These are phyloP conservation scores for Farysia itapuensis DNA, from an alignment of 1,284 basidiomycete species.

Conservation along the genomic window DNA sequence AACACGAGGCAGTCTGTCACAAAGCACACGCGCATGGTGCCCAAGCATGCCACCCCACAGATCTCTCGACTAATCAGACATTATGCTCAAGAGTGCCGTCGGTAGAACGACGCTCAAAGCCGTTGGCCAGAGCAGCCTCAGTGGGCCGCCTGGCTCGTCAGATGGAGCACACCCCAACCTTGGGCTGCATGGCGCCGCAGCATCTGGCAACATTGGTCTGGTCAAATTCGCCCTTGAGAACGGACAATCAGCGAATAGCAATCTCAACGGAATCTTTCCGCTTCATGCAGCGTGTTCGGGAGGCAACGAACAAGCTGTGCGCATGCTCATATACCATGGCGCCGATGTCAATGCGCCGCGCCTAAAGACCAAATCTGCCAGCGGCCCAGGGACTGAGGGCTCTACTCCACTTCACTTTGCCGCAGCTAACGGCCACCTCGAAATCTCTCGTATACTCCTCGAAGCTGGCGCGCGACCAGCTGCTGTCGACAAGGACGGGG, in stretches of 20 bases:
- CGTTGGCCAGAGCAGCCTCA: constrained; percentile 22
- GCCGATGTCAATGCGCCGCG: constrained; percentile 51
- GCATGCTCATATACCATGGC: constrained; percentile 50
- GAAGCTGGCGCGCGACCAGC: constrained; percentile 47
- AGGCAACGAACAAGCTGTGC: constrained; percentile 41
- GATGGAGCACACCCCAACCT: constrained; percentile 39
- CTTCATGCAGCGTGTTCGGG: constrained; percentile 54
- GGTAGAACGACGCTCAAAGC: constrained; percentile 33
- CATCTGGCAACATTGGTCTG: constrained; percentile 50
- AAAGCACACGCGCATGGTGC: no score
- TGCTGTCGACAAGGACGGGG: constrained; percentile 40
- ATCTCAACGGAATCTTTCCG: constrained; percentile 52
- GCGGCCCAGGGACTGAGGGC: constrained; percentile 45
- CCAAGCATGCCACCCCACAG: no score
- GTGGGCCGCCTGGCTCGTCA: constrained; percentile 9
- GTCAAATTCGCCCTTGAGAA: constrained; percentile 56
- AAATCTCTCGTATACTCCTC: constrained; percentile 47
- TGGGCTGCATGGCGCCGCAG: constrained; percentile 51
- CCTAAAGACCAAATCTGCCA: constrained; percentile 20
- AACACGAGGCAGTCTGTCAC: no score
- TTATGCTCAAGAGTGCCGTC: constrained; percentile 32
- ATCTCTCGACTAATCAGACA: no score
- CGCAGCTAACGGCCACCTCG: constrained; percentile 53
- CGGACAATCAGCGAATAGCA: constrained; percentile 47
- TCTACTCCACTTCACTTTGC: constrained; percentile 57